Conservation (phyloP, 139 green algal species). For the Edaphochlamys debaryana region DNA sequence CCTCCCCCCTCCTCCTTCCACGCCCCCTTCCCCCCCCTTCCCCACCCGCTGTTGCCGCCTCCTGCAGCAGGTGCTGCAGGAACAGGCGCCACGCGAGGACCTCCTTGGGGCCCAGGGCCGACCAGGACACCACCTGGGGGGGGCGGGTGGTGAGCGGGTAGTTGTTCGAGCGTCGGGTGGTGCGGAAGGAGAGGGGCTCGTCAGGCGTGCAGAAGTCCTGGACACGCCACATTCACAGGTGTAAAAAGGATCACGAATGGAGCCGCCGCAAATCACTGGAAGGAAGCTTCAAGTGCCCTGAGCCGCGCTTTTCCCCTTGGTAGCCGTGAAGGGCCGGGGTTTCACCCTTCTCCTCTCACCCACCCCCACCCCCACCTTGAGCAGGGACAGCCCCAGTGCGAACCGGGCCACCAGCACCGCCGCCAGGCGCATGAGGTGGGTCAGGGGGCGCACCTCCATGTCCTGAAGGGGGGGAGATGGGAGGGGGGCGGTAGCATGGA, state of each 20-base stretch:
- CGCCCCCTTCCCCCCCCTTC: too few species aligned
- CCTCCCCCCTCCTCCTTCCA: too few species aligned
- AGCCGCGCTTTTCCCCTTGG: too few species aligned
- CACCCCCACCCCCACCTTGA: slow-evolving; percentile 30
- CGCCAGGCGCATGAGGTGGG: slow-evolving; percentile 60
- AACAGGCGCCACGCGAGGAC: slow-evolving; percentile 71
- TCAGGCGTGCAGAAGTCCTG: too few species aligned
- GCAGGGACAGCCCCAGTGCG: slow-evolving; percentile 29
- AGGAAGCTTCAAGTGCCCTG: too few species aligned
- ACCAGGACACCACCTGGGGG: slow-evolving; percentile 66
- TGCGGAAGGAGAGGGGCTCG: neutral
- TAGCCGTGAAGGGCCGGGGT: neutral
- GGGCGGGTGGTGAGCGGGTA: neutral
- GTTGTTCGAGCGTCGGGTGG: neutral
- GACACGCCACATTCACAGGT: too few species aligned
- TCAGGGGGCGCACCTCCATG: slow-evolving; percentile 54
- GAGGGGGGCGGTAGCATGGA: neutral
- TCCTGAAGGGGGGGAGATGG: neutral
- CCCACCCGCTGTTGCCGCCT: slow-evolving; percentile 39
- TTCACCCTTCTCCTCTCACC: neutral
- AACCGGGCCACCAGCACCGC: slow-evolving; percentile 36
- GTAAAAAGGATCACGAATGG: too few species aligned
- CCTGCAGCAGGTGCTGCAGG: slow-evolving; percentile 67
- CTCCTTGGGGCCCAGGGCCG: slow-evolving; percentile 35
- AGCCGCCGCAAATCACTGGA: too few species aligned